These are phyloP conservation scores for Ganoderma meredithae DNA, from an alignment of 1,284 basidiomycete genomes.

Conservation along the genomic window DNA sequence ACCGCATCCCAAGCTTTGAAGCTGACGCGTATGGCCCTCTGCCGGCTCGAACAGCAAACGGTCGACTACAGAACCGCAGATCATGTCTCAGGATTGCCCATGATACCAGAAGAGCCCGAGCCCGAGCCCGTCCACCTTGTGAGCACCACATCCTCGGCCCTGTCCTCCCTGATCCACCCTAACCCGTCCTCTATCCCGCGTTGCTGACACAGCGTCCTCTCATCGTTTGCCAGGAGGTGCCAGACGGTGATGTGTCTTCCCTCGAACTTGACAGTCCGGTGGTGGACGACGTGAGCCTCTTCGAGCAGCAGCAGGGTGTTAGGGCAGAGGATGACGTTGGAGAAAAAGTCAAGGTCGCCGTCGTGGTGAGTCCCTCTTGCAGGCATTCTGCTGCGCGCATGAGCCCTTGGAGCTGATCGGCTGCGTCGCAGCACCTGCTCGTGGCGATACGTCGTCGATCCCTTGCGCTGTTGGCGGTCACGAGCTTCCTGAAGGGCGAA, in stretches of 20 bases:
- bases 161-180: background rate
- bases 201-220: background rate
- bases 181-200: background rate
- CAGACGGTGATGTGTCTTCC: conserved; percentile 6
- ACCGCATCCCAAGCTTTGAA: background rate
- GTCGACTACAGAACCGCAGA: conserved; percentile 3
- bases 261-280: conserved; percentile 1
- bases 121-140: background rate
- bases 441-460: conserved; percentile 2
- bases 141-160: background rate
- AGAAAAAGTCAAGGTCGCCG: background rate
- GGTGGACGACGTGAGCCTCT: background rate
- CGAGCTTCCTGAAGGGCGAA: background rate
- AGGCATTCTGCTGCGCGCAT: background rate
- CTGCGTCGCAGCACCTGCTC: conserved; percentile 8
- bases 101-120: conserved; percentile 5
- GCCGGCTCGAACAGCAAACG: background rate
- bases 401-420: background rate
- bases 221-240: background rate
- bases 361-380: background rate
- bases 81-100: background rate
- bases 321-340: background rate
- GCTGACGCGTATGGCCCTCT: background rate
- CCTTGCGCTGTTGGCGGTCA: background rate
- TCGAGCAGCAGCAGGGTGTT: background rate